Evolutionary conservation across 129 eudicot genomes (phyloP), one percentile per base, ranked within the genome.

Genomic region (Arctium minus): DNA sequence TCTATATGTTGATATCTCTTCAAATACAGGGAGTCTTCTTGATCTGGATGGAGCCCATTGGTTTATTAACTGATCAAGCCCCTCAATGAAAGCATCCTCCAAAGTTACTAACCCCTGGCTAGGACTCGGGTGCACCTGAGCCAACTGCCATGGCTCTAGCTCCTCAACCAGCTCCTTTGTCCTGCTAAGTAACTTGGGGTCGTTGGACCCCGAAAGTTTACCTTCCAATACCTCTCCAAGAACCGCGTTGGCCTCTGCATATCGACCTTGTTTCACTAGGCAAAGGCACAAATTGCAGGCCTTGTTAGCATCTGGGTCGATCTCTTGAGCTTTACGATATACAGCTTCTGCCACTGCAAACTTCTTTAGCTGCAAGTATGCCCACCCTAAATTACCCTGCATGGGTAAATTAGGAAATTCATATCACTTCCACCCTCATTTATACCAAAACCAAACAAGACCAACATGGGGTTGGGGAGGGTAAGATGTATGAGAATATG

Each of bases 321-420:
- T 87, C 82, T 88, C 73, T 44, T 89, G 98, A n/a, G 97, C 94
- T 81, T 91, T 91, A 33, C 90, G 89, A 38, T 93, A 93, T 36
- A 89, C 97, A 3, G 75, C 90, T 74, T 93, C 98, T 9, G 96
- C 98, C 18, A 91, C 92, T 70, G 84, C 82, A 71, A 81, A 93
- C 37, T 91, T 91, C 18, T 76, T 75, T 83, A 89, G 89, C 85
- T 93, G 98, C 94, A 93, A 84, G 72, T 91, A 93, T 2, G 94
- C 95, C 98, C 98, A 93, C 15, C 98, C 98, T 79, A 93, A 73
- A 35, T 93, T 93, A 22, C 98, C 94, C 98, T 93, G 92, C 83
- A 89, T 72, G 50, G 80, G 77, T 37, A 79, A 64, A 70, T 72
- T 35, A 77, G 80, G 29, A 33, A 72, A 37, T 74, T 30, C 27